phyloP scores from a whole-genome alignment of 805 yeast species.

The Ascoidea rubescens region DNA sequence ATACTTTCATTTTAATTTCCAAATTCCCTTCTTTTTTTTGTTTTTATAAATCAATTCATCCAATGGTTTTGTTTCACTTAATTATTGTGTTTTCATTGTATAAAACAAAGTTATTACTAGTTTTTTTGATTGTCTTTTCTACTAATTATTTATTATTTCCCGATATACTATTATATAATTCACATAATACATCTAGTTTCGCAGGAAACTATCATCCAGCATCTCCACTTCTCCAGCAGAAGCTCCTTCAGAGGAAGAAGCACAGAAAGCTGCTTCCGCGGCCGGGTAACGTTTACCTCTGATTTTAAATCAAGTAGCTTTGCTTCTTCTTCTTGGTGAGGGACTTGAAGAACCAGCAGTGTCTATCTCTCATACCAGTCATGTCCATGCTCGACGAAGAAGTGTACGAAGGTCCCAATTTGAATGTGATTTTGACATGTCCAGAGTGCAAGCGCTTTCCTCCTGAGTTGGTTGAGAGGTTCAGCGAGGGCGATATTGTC shows the following conservation, averaged over 20 bases:
- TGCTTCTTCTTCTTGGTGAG: neutral
- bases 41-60: no score
- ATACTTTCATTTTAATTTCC: no score
- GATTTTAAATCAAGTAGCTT: neutral
- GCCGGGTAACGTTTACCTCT: neutral
- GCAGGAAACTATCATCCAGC: neutral
- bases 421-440: slow-evolving; percentile 81
- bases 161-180: neutral
- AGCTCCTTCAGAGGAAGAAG: neutral
- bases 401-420: slow-evolving; percentile 50
- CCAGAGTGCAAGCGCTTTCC: slow-evolving; percentile 96
- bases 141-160: neutral
- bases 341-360: neutral
- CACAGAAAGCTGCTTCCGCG: neutral
- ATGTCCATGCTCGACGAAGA: neutral
- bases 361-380: neutral
- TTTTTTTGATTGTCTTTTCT: neutral
- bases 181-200: neutral
- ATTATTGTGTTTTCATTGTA: neutral
- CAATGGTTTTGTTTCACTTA: no score
- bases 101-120: neutral
- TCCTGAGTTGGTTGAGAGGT: slow-evolving; percentile 88
- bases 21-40: no score
- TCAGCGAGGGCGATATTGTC: slow-evolving; percentile 96
- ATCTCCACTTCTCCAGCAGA: neutral